phyloP scores from a whole-genome alignment of 768 basidiomycete genomes.

The Cyclocybe aegerita region DNA sequence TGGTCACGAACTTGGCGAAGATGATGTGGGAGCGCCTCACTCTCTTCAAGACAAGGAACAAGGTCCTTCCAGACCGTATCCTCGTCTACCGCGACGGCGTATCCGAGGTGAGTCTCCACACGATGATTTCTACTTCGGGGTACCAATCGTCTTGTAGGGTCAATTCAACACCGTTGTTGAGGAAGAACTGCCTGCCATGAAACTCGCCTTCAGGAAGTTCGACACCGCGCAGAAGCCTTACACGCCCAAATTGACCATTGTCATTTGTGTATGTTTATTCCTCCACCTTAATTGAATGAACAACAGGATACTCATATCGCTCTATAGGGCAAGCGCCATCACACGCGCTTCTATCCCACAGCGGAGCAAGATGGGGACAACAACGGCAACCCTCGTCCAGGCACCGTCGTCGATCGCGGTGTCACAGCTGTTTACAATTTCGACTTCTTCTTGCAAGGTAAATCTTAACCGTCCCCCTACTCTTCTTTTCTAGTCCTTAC shows the following conservation, averaged over 20 bases:
- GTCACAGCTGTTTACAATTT: constrained; percentile 67
- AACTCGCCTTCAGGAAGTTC: constrained; percentile 54
- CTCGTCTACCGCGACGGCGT: constrained; percentile 82
- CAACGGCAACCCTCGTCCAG: constrained; percentile 74
- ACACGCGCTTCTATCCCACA: constrained; percentile 67
- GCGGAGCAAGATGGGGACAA: constrained; percentile 48
- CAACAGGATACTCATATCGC: constrained; percentile 14
- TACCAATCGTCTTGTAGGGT: constrained; percentile 41
- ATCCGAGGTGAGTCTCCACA: constrained; percentile 54
- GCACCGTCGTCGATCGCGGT: constrained; percentile 82
- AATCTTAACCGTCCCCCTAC: not conserved
- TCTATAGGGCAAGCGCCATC: constrained; percentile 45
- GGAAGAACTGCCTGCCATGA: constrained; percentile 66
- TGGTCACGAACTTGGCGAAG: constrained; percentile 62
- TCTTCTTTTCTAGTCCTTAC: not conserved
- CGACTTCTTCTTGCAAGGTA: constrained; percentile 69
- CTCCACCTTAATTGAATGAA: not conserved
- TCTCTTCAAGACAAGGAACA: constrained; percentile 47
- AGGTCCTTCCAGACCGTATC: constrained; percentile 61
- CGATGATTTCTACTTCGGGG: constrained; percentile 19
- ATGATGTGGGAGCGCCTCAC: constrained; percentile 72
- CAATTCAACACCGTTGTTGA: constrained; percentile 66
- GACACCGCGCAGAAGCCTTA: constrained; percentile 38
- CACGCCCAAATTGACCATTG: constrained; percentile 62
- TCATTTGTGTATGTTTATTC: constrained; percentile 66